A percentile compares a stretch with the other conserved stretches of the same genome.
Conservation (phyloP, 345 rosid genomes). For the Moringa oleifera region DNA sequence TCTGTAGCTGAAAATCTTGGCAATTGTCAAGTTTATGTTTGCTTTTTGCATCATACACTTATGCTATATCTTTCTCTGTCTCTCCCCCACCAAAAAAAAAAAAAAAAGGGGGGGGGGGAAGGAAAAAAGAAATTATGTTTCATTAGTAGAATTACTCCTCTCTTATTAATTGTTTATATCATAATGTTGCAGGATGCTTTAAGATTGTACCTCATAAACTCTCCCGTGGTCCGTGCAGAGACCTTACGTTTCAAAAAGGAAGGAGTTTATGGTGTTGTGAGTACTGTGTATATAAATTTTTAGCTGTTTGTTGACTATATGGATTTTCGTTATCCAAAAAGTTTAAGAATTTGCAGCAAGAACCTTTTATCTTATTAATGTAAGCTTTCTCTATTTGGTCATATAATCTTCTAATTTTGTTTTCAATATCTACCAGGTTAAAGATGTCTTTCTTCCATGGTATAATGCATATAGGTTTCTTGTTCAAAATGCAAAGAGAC, state of each 20-base stretch:
- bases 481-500: constrained; percentile 96
- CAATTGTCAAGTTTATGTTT: no score
- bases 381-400: constrained; percentile 1
- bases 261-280: constrained; percentile 91
- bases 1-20: no score
- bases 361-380: no score
- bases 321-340: background rate
- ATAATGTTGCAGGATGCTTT: constrained; percentile 71
- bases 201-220: constrained; percentile 85
- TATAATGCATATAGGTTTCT: constrained; percentile 98
- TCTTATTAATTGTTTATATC: background rate
- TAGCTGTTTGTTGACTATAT: constrained; percentile 7
- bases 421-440: constrained; percentile 52
- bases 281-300: constrained; percentile 23
- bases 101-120: no score
- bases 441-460: constrained; percentile 99
- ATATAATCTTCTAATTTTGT: constrained; percentile 11
- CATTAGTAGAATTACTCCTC: constrained; percentile 6
- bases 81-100: no score
- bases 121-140: no score
- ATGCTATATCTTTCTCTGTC: no score
- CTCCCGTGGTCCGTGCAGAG: constrained; percentile 99
- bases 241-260: constrained; percentile 89
- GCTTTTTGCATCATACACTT: background rate
- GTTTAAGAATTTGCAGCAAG: no score